Percentiles rank a stretch among this genome's conserved stretches.
Conservation (phyloP, 495 filamentous ascomycete genomes). For the Wilcoxina mikolae region DNA sequence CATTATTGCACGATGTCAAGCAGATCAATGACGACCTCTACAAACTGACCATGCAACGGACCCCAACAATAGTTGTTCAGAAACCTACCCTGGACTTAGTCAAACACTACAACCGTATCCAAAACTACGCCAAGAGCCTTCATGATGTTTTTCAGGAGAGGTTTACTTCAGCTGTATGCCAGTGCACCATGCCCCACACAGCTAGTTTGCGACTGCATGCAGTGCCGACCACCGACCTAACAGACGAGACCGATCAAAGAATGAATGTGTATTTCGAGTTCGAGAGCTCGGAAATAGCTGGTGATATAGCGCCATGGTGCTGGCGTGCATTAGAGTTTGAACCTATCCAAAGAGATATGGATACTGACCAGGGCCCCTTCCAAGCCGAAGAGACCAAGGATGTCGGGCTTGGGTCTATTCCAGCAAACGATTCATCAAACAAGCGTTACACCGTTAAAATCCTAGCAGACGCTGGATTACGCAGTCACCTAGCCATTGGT, state of each 20-base stretch:
- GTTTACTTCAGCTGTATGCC: constrained; percentile 13
- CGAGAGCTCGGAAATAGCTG: neutral
- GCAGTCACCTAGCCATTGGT: neutral
- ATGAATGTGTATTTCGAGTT: neutral
- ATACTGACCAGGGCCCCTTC: neutral
- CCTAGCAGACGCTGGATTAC: neutral
- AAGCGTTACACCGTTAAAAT: neutral
- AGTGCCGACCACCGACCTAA: neutral
- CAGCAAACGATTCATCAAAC: neutral
- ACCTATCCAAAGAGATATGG: neutral
- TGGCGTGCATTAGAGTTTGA: neutral
- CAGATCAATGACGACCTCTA: constrained; percentile 15
- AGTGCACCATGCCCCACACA: constrained; percentile 17
- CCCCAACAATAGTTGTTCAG: neutral
- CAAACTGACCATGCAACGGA: neutral
- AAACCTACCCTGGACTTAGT: neutral
- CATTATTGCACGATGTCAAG: constrained; percentile 5
- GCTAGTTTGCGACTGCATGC: constrained; percentile 23
- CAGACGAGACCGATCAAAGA: neutral
- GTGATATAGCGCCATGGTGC: neutral
- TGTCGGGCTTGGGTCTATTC: neutral
- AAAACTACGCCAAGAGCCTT: constrained; percentile 18
- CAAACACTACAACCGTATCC: constrained; percentile 17
- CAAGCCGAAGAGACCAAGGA: neutral
- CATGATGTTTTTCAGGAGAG: constrained; percentile 16